Percentiles rank a stretch among this genome's conserved stretches.
phyloP scores from a whole-genome alignment of 306 rosid genomes.

The Quercus cerris region DNA sequence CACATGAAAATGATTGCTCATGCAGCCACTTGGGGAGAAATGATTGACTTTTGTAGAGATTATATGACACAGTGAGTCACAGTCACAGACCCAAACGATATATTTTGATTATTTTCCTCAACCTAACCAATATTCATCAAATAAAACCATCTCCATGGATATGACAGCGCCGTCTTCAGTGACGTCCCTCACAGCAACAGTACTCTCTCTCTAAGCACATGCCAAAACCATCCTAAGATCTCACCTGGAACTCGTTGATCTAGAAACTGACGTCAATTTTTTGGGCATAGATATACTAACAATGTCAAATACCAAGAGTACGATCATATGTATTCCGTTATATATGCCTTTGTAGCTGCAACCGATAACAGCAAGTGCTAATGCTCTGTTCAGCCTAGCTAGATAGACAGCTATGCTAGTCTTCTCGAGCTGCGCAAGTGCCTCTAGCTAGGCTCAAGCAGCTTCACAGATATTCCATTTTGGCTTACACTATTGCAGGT shows the following conservation, averaged over 20 bases:
- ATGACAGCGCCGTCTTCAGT: constrained; percentile 54
- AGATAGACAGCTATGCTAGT: too few species aligned
- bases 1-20: constrained; percentile 39
- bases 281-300: background rate
- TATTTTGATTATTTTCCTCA: background rate
- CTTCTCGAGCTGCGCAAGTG: too few species aligned
- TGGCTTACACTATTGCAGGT: too few species aligned
- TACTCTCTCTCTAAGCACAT: constrained; percentile 27
- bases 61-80: background rate
- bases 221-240: background rate
- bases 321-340: constrained; percentile 29
- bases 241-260: background rate
- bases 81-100: too few species aligned
- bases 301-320: constrained; percentile 18
- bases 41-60: constrained; percentile 23
- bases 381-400: too few species aligned
- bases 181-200: constrained; percentile 20
- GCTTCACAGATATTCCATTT: too few species aligned
- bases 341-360: background rate
- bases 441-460: too few species aligned
- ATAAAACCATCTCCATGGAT: constrained; percentile 6
- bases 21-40: constrained; percentile 58
- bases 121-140: background rate
- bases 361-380: too few species aligned
- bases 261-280: constrained; percentile 15